Conservation (phyloP, 108 stramenopile species). For the Skeletonema tropicum region DNA sequence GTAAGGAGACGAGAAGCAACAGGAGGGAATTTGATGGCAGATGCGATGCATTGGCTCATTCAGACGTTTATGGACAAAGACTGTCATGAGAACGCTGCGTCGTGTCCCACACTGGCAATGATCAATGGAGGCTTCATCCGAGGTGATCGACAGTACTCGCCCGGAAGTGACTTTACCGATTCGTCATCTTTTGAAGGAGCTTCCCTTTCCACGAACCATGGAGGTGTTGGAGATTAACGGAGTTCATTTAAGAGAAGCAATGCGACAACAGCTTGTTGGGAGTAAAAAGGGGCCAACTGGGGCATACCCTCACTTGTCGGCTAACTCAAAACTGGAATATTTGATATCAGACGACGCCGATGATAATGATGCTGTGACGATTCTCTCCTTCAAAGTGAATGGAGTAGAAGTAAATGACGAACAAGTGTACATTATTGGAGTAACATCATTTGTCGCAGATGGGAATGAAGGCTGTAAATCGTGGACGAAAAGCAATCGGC, state of each 20-base stretch:
- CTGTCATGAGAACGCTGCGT: neutral
- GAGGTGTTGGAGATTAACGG: slow-evolving; percentile 34
- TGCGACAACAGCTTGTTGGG: slow-evolving; percentile 37
- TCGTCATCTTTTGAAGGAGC: slow-evolving; percentile 38
- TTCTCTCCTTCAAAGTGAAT: slow-evolving; percentile 34
- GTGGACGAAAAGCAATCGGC: slow-evolving; percentile 18
- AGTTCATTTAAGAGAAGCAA: slow-evolving; percentile 23
- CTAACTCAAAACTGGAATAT: slow-evolving; percentile 29
- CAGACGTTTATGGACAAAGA: slow-evolving; percentile 7
- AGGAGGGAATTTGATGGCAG: slow-evolving; percentile 42
- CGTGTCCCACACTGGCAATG: slow-evolving; percentile 38
- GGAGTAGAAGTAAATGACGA: slow-evolving; percentile 26
- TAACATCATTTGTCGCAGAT: slow-evolving; percentile 40
- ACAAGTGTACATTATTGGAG: slow-evolving; percentile 30
- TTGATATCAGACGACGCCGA: neutral
- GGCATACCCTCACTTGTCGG: slow-evolving; percentile 46
- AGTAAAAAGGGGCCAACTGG: slow-evolving; percentile 45
- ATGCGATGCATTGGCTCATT: slow-evolving; percentile 47
- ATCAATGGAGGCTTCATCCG: slow-evolving; percentile 55
- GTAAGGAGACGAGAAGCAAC: slow-evolving; percentile 46
- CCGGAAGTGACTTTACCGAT: slow-evolving; percentile 40
- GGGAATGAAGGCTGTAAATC: slow-evolving; percentile 45
- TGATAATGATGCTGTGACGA: slow-evolving; percentile 13
- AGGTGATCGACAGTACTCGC: slow-evolving; percentile 42
- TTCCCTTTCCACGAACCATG: slow-evolving; percentile 43